Evolutionary conservation across 2,329 filamentous ascomycete genomes (phyloP).

Genomic region (Fusarium sp.): DNA sequence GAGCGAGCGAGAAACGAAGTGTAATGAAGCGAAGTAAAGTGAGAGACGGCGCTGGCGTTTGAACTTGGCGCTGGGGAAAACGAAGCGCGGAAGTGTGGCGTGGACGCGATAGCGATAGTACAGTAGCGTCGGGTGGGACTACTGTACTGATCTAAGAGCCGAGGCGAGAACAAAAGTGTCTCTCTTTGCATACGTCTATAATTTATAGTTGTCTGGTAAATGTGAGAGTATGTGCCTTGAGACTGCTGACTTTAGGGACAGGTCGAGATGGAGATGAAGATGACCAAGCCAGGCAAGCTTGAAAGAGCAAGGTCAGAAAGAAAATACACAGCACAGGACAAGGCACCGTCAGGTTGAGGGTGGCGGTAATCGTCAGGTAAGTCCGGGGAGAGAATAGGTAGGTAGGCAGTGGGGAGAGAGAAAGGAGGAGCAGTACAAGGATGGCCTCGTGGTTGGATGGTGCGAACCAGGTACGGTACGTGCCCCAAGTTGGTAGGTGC

Average conservation of each 20-base stretch:
- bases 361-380: conserved; percentile 31
- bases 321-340: background rate
- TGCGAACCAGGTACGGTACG: conserved; percentile 10
- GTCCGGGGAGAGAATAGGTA: conserved; percentile 17
- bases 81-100: conserved; percentile 40
- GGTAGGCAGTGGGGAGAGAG: conserved; percentile 11
- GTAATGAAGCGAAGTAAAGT: background rate
- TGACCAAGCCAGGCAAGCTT: background rate
- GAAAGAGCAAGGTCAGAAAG: conserved; percentile 1
- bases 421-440: conserved; percentile 16
- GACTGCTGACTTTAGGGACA: conserved; percentile 7
- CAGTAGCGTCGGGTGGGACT: conserved; percentile 25
- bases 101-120: conserved; percentile 33
- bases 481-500: conserved; percentile 36
- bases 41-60: conserved; percentile 21
- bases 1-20: conserved; percentile 7
- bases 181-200: too few relatives aligned
- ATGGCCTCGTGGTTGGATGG: conserved; percentile 34
- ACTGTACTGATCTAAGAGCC: conserved; percentile 33
- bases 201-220: too few relatives aligned
- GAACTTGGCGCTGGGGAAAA: conserved; percentile 25
- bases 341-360: conserved; percentile 20
- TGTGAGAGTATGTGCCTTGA: background rate
- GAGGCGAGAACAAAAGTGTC: background rate
- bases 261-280: background rate